Base-by-base conservation (phyloP, 2,329 filamentous ascomycete species). In the Diaporthe citrichinensis region DNA sequence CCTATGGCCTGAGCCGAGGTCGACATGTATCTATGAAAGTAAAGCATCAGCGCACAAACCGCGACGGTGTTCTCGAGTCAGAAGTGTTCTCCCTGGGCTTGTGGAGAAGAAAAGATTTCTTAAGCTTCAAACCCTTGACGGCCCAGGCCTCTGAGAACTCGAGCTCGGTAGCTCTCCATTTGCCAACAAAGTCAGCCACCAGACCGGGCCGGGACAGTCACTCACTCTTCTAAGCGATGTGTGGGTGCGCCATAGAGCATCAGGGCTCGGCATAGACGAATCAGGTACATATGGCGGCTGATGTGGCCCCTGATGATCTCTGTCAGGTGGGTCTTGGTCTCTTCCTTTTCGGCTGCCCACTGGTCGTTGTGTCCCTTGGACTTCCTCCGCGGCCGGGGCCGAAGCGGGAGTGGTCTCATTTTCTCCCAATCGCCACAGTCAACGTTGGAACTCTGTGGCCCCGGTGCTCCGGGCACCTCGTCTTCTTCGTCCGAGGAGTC, bases 231-330 rank as follows among this genome's bases (percentile, higher is more conserved):
- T 14, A 61, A 44, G 1, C 36, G 58, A 41, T 61, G 36, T n/a
- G 36, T 61, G 8, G 58, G 58, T 28, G 58, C 58, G 2, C 58
- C 58, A 28, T 41, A 61, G 36, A 61, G 58, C 58, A 61, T 61
- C 36, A 61, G 28, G 39, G 58, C 58, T 3, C 58, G 58, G 23
- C 58, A 61, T 7, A 41, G 36, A 12, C 58, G n/a, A n/a, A 61
- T 61, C 58, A 61, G 58, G 15, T 61, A 61, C 2, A 61, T 61
- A 20, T 61, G 58, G 8, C 58, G 58, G 58, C 58, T 28, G 14
- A 61, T 25, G 36, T 61, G 58, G 36, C 36, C 28, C 36, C 36
- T 61, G n/a, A 61, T 41, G 23, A 61, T 61, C n/a, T 61, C 58
- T 25, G 58, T 41, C 4, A 61, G 36, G n/a, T 61, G 58, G 14